Evolutionary conservation across 371 early-diverging fungal genomes (phyloP), one percentile per base, ranked within the genome.

Genomic region (Circinella umbellata): DNA sequence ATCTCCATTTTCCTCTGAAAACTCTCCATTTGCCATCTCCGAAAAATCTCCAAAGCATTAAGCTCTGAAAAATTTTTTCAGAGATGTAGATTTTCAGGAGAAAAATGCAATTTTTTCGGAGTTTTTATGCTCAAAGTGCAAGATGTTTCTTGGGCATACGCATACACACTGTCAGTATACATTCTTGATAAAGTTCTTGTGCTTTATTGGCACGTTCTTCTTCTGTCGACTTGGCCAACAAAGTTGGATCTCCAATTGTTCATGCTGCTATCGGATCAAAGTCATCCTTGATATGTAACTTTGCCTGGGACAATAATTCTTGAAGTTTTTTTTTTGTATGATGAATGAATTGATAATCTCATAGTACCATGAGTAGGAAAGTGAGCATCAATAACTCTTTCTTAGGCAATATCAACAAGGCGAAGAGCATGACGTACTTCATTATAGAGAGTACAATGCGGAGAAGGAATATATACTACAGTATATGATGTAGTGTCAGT

Each of bases 341-440:
- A 64, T 1, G 11, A 0, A 54, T 70, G 53, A 8, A 70, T 37
- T 17, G 61, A 38, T 3, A 70, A 20, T 3, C 62, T 62, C 3
- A 66, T 35, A 37, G 36, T 35, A 35, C 70, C 51, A 20, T n/a
- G 49, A 9, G 53, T 37, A 8, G 70, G 66, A 47, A 70, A 70
- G n/a, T 65, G 70, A 8, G 66, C n/a, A 34, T 70, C 70, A 3
- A 70, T 49, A 10, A 65, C 20, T 1, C 66, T n/a, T 4, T 17
- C 36, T 37, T 70, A 66, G 0, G 35, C 18, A 2, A 70, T 48
- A 0, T 54, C 63, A 0, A 70, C 10, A 4, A 39, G 14, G 1
- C 51, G 15, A 9, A 65, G 66, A 8, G 54, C 35, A 0, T 17
- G 49, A 54, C 51, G 60, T 1, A 64, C 46, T 18, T 59, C 49